Evolutionary conservation across 1,139 yeast species (phyloP).

Genomic region (Candida sanyaensis): DNA sequence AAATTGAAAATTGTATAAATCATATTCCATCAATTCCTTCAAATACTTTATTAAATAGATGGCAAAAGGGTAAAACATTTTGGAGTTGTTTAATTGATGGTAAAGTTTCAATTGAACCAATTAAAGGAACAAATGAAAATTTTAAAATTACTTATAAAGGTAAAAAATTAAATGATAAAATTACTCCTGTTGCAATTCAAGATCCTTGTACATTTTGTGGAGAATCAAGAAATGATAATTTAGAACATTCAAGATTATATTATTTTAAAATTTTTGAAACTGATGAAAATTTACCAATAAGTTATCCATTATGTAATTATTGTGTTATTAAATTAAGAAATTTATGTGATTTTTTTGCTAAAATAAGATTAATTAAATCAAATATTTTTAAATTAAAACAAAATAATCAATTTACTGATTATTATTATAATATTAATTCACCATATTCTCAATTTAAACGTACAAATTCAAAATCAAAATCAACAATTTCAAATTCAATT

Average conservation of each 20-base stretch:
- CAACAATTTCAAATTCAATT: background rate
- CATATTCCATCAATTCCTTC: conserved; percentile 32
- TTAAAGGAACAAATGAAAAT: conserved; percentile 79
- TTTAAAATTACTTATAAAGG: conserved; percentile 41
- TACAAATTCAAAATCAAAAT: too few relatives aligned
- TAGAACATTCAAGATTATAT: conserved; percentile 79
- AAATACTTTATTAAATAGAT: conserved; percentile 42
- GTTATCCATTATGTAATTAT: conserved; percentile 78
- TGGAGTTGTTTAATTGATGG: conserved; percentile 76
- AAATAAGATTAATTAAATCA: conserved; percentile 63
- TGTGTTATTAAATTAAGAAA: conserved; percentile 80
- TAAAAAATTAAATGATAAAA: background rate
- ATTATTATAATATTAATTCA: background rate
- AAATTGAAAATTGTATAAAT: conserved; percentile 63
- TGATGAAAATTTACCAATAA: conserved; percentile 16
- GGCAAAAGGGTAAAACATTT: conserved; percentile 53
- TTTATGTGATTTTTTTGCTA: conserved; percentile 76
- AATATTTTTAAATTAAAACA: conserved; percentile 43
- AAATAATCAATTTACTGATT: conserved; percentile 24
- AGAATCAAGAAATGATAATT: conserved; percentile 64
- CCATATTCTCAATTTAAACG: conserved; percentile 11
- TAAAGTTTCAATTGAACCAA: conserved; percentile 80
- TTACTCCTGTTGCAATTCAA: conserved; percentile 68
- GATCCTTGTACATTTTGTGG: conserved; percentile 84
- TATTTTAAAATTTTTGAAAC: conserved; percentile 49